These are phyloP conservation scores for Aspergillus carlsbadensis DNA, from an alignment of 495 filamentous ascomycete species.

Conservation along the genomic window DNA sequence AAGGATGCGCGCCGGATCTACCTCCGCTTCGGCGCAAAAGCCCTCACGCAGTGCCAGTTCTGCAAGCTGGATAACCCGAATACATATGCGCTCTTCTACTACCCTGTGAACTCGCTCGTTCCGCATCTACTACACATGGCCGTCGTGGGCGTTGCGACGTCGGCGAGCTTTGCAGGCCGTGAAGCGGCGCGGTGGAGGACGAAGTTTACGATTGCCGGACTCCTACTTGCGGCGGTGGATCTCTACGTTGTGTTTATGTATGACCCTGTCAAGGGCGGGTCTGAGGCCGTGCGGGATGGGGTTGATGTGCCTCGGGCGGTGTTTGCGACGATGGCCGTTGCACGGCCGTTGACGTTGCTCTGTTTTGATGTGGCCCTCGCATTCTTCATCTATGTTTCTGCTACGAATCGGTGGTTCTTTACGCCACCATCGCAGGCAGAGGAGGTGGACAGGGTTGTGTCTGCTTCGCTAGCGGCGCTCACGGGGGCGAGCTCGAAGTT, in stretches of 20 bases:
- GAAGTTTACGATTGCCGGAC: constrained; percentile 60
- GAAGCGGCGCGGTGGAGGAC: constrained; percentile 68
- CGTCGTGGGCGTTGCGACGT: constrained; percentile 64
- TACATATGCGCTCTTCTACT: constrained; percentile 76
- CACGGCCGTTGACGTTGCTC: constrained; percentile 59
- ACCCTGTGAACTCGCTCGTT: constrained; percentile 64
- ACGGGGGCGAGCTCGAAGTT: constrained; percentile 50
- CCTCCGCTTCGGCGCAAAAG: constrained; percentile 73
- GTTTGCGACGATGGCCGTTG: constrained; percentile 63
- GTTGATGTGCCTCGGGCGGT: constrained; percentile 45
- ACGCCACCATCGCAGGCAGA: constrained; percentile 51
- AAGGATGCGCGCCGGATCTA: constrained; percentile 76
- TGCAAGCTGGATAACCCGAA: constrained; percentile 71
- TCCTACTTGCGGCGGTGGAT: constrained; percentile 62
- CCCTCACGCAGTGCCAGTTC: constrained; percentile 72
- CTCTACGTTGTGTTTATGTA: constrained; percentile 60
- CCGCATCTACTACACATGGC: constrained; percentile 78
- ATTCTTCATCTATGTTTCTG: constrained; percentile 64
- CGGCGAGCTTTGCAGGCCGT: constrained; percentile 50
- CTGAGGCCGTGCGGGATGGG: constrained; percentile 35
- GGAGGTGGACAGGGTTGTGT: constrained; percentile 39
- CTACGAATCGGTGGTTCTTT: constrained; percentile 70
- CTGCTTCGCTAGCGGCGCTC: constrained; percentile 38
- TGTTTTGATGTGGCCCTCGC: constrained; percentile 61
- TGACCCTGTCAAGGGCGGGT: constrained; percentile 55